phyloP scores from a whole-genome alignment of 23 red algal genomes.

The Gracilaria caudata region DNA sequence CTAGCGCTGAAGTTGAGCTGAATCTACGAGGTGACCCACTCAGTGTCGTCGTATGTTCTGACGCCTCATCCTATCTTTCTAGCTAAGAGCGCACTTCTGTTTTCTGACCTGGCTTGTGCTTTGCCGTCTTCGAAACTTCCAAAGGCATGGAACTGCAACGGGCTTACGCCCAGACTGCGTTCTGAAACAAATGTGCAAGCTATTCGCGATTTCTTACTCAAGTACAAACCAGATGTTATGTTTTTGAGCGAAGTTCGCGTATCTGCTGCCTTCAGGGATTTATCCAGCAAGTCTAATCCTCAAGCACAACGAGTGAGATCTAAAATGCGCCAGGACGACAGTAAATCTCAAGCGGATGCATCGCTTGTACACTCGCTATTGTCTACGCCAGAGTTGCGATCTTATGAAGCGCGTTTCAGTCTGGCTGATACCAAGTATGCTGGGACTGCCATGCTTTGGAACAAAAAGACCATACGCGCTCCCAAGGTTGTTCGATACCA shows the following conservation, averaged over 20 bases:
- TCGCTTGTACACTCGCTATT: constrained; percentile 50
- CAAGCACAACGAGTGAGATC: constrained; percentile 6
- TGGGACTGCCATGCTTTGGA: constrained; percentile 63
- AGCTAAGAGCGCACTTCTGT: neutral
- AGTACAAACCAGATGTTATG: constrained; percentile 43
- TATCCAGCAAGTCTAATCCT: neutral
- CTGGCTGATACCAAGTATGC: constrained; percentile 67
- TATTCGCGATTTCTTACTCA: constrained; percentile 26
- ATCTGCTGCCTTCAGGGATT: constrained; percentile 15
- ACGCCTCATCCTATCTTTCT: neutral
- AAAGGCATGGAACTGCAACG: constrained; percentile 66
- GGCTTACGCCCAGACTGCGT: constrained; percentile 46
- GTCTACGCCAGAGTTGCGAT: neutral
- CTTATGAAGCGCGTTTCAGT: constrained; percentile 40
- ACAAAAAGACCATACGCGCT: constrained; percentile 10
- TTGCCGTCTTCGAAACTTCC: neutral
- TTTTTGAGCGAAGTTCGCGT: constrained; percentile 62
- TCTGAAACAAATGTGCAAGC: constrained; percentile 16
- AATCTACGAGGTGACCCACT: constrained; percentile 1
- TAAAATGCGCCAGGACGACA: constrained; percentile 47
- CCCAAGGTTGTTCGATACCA: constrained; percentile 46
- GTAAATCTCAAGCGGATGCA: constrained; percentile 15
- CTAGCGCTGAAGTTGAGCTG: neutral
- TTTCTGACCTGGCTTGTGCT: neutral
- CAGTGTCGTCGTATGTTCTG: constrained; percentile 6